Base-by-base conservation (phyloP, 768 basidiomycete genomes). In the Hortiboletus flavorubellus region DNA sequence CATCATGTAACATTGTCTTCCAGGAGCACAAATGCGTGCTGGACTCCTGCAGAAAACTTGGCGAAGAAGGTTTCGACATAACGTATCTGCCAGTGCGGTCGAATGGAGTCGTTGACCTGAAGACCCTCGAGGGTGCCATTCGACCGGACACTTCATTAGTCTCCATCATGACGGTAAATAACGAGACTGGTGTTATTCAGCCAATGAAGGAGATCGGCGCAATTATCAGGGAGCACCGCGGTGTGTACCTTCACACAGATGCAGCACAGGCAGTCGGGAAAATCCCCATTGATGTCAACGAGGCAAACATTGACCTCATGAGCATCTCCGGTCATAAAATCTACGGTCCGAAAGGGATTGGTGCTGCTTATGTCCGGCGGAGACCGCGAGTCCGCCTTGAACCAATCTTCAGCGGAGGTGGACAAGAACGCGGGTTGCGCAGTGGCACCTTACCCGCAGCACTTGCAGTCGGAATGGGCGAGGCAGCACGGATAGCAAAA, bases 1-100 rank as follows among this genome's bases (percentile, higher is more conserved):
- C 46, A 38, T 52, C 41, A 43, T 44, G 29, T 55, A 49, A 46
- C 35, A 41, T 33, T 38, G n/a, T 62, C 46, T 45, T 57, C 23
- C 45, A 94, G 89, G 97, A 99, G 72, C 97, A 99, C 74, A 99
- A 99, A 79, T 99, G 97, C 69, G 97, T 99, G 0, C 81, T 98
- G 46, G 97, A 99, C 72, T 98, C 96, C 4, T 98, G 94, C 75
- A 84, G 97, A 66, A 93, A 91, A 69, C 82, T 99, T 8, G 82
- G 89, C 18, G 95, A 98, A 70, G 94, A 98, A 74, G 97, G 96
- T 5, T 98, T 98, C 72, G 96, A 98, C 49, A 79, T 98, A 54
- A 98, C 97, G 12, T 99, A 98, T 73, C 80, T 99, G n/a, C 94
- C 96, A 2, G 97, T 98, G 23, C 81, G 91, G 64, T 70, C 78